Evolutionary conservation across 495 filamentous ascomycete species (phyloP), one percentile per base, ranked within the genome.

Genomic region (Oidiodendron maius): DNA sequence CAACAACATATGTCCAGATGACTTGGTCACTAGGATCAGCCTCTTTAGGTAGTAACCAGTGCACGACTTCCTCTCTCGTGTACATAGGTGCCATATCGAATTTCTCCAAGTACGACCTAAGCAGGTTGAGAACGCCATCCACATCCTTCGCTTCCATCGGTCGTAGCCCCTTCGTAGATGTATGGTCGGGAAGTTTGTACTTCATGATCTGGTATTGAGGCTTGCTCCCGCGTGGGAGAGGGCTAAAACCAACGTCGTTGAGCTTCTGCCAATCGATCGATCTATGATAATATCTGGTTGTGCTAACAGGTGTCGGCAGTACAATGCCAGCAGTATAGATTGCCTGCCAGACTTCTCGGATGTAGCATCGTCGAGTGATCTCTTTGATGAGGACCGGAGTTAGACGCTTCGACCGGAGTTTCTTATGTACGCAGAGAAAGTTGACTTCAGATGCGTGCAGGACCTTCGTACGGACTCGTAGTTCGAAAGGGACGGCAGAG

Each of bases 351-450:
- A 95, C 84, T 3, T 81, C 84, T 34, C 80, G 72, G 20, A 85
- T 60, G 63, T 97, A 91, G 70, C 87, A 91, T 40, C 87, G 78
- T 16, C 93, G 83, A 9, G 93, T 96, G 61, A 98, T 89, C 62
- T 97, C 93, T 62, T 96, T 94, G 69, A 98, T 98, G 34, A 98
- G 77, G 3, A 95, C 84, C 0, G 93, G 93, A 0, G 93, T 78
- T 32, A 98, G 77, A 10, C 94, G 82, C 67, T 98, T 96, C 12
- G 84, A 81, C 35, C 94, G 86, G 8, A 98, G 81, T 67, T 96
- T 97, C 74, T 96, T 97, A 75, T 97, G 94, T 52, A 97, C 81
- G 63, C 89, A 94, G 44, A 98, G 84, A 72, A 95, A 97, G 69
- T 98, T 97, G 68, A 97, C 90, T 63, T 98, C 93, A 25, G 85